phyloP scores from a whole-genome alignment of 768 basidiomycete genomes.

The Termitomyces sp. region DNA sequence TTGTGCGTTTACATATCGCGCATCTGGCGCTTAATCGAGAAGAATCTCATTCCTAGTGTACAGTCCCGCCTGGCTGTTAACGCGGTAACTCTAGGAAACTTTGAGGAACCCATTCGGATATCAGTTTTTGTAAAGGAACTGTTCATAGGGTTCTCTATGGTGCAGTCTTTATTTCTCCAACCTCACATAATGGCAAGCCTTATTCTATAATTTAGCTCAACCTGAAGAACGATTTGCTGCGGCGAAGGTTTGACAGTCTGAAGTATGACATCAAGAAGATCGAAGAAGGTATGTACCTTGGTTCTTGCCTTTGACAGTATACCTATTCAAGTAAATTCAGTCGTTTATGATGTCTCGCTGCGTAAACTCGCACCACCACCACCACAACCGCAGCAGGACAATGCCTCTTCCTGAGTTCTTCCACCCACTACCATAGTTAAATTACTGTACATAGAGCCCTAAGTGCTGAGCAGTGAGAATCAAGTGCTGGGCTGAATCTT shows the following conservation, averaged over 20 bases:
- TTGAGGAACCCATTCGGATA: slow-evolving; percentile 74
- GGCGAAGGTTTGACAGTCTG: slow-evolving; percentile 74
- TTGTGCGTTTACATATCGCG: slow-evolving; percentile 42
- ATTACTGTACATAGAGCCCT: background rate
- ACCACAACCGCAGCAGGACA: background rate
- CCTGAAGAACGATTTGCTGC: slow-evolving; percentile 73
- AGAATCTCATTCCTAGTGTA: background rate
- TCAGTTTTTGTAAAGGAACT: slow-evolving; percentile 78
- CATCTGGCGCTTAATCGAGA: background rate
- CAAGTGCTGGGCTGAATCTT: slow-evolving; percentile 1
- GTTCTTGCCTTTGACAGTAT: background rate
- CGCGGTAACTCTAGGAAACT: slow-evolving; percentile 78
- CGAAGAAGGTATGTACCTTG: slow-evolving; percentile 62
- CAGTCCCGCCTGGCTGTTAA: slow-evolving; percentile 81
- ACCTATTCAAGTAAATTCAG: slow-evolving; percentile 31
- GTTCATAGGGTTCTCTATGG: slow-evolving; percentile 85
- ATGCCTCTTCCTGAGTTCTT: background rate
- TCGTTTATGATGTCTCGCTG: slow-evolving; percentile 83
- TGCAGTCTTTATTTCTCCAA: slow-evolving; percentile 21
- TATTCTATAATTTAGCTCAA: slow-evolving; percentile 52
- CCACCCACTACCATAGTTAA: too few species aligned
- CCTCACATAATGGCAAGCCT: background rate
- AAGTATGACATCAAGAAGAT: slow-evolving; percentile 90
- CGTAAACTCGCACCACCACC: slow-evolving; percentile 47
- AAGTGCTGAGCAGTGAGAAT: too few species aligned